Conservation (phyloP, 169 alveolate species). For the Cryptosporidium baileyi region DNA sequence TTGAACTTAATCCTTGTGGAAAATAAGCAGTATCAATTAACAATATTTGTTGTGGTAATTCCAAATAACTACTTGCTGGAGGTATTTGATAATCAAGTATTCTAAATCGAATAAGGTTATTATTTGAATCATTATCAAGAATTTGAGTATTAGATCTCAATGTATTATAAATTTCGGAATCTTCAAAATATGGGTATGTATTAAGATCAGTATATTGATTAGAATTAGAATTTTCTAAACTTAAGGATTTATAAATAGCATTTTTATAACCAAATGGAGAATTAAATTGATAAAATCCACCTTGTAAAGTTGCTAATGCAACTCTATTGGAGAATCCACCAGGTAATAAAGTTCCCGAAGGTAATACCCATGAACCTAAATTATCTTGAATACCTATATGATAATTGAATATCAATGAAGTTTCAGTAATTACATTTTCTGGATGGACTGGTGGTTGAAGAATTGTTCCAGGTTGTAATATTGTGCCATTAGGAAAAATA, state of each 20-base stretch:
- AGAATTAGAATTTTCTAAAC: not conserved
- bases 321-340: conserved; percentile 68
- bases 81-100: conserved; percentile 48
- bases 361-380: conserved; percentile 49
- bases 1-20: conserved; percentile 48
- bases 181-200: conserved; percentile 32
- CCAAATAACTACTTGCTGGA: conserved; percentile 30
- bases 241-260: conserved; percentile 21
- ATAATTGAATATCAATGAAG: conserved; percentile 48
- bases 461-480: conserved; percentile 61
- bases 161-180: not conserved
- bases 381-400: conserved; percentile 61
- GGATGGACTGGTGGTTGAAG: conserved; percentile 67
- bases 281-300: conserved; percentile 49
- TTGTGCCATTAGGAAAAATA: conserved; percentile 64
- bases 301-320: conserved; percentile 42
- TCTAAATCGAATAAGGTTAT: conserved; percentile 31
- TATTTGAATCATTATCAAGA: not conserved
- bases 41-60: conserved; percentile 60
- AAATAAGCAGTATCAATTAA: conserved; percentile 25
- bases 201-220: not conserved
- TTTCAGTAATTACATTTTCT: conserved; percentile 41
- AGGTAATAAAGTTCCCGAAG: conserved; percentile 60
- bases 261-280: conserved; percentile 40
- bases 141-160: not conserved